Percentiles rank a stretch among this genome's conserved stretches.
Evolutionary conservation across 306 rosid species (phyloP).

Genomic region (Albizia julibrissin): DNA sequence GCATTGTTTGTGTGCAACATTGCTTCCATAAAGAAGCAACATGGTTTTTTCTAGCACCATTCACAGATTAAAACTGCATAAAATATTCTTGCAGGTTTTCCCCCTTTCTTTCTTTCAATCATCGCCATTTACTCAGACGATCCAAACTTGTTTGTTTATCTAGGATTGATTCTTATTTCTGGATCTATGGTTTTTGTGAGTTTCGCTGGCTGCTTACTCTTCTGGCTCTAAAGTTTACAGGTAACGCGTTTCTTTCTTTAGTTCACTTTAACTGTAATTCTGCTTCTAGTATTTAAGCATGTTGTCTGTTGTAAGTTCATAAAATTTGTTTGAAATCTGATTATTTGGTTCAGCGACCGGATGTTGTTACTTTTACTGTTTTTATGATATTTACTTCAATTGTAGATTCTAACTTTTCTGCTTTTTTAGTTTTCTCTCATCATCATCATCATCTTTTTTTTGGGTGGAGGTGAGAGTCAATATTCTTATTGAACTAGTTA

Average conservation of each 20-base stretch:
- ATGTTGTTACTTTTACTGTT: not conserved
- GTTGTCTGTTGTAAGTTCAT: not conserved
- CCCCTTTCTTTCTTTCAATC: not conserved
- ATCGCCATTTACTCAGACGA: not conserved
- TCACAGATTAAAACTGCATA: not conserved
- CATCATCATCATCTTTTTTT: no score
- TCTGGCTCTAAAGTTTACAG: not conserved
- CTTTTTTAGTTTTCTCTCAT: not conserved
- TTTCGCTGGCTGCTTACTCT: constrained; percentile 2
- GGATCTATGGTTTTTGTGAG: not conserved
- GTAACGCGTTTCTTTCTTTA: constrained; percentile 8
- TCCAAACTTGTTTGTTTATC: not conserved
- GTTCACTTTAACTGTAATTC: not conserved
- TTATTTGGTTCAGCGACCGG: not conserved
- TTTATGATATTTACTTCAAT: not conserved
- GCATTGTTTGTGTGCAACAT: not conserved
- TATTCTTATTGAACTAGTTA: not conserved
- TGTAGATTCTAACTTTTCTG: not conserved
- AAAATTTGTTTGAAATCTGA: not conserved
- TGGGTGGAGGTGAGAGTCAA: not conserved
- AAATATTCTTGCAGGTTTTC: not conserved
- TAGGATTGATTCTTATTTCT: not conserved
- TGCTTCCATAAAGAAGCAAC: not conserved
- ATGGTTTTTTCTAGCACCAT: no score
- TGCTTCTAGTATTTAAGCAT: not conserved